Evolutionary conservation across 1,284 basidiomycete genomes (phyloP).

Genomic region (Sporisorium sorghi): DNA sequence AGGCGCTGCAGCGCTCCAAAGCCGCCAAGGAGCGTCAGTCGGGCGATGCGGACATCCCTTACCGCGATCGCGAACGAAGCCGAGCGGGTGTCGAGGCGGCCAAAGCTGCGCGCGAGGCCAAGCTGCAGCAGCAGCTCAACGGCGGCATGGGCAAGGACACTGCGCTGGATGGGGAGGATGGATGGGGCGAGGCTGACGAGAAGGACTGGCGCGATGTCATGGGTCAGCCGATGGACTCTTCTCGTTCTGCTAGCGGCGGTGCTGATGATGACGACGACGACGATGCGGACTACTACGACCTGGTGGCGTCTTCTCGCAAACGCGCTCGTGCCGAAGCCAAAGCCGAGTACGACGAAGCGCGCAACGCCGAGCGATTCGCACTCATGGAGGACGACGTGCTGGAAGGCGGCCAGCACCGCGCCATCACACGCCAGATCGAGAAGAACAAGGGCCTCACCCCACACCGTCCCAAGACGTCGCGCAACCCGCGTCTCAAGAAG

Average conservation of each 20-base stretch:
- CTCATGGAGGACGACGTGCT: slow-evolving; percentile 58
- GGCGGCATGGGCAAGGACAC: slow-evolving; percentile 33
- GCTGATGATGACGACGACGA: slow-evolving; percentile 39
- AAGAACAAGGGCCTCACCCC: slow-evolving; percentile 68
- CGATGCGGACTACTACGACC: slow-evolving; percentile 66
- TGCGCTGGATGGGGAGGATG: slow-evolving; percentile 44
- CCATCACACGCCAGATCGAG: slow-evolving; percentile 65
- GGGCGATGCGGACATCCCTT: slow-evolving; percentile 68
- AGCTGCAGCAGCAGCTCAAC: slow-evolving; percentile 36
- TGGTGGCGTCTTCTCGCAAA: slow-evolving; percentile 54
- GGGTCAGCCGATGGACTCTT: slow-evolving; percentile 40
- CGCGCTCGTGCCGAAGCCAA: slow-evolving; percentile 58
- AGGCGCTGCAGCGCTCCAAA: slow-evolving; percentile 39
- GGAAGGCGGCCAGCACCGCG: slow-evolving; percentile 64
- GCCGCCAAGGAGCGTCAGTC: slow-evolving; percentile 55
- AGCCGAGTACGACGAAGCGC: slow-evolving; percentile 62
- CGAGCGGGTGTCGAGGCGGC: slow-evolving; percentile 62
- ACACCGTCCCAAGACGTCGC: slow-evolving; percentile 60
- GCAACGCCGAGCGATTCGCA: slow-evolving; percentile 54
- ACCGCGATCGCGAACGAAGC: slow-evolving; percentile 64
- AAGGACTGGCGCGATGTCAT: slow-evolving; percentile 64
- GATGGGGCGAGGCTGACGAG: slow-evolving; percentile 64
- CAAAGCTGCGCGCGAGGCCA: slow-evolving; percentile 56
- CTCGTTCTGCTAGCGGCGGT: slow-evolving; percentile 18
- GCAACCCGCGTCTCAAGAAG: slow-evolving; percentile 69